These are phyloP conservation scores for Leccinum truebloodii DNA, from an alignment of 768 basidiomycete genomes.

Conservation along the genomic window DNA sequence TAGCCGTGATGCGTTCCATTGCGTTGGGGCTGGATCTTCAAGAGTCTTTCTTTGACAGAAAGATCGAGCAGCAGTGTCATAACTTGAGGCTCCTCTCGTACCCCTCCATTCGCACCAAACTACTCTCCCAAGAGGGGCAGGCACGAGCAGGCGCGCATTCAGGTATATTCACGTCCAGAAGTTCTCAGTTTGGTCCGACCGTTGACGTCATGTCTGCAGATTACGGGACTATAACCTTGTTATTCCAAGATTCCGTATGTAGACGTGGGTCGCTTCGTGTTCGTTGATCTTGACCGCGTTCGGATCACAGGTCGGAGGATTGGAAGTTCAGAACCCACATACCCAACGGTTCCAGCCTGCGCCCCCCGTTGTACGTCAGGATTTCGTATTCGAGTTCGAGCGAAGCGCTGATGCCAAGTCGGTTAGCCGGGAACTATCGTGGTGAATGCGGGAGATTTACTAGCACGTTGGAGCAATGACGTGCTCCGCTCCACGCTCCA, in stretches of 20 bases:
- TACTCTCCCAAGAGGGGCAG: conserved; percentile 64
- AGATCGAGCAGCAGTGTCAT: conserved; percentile 75
- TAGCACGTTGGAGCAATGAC: conserved; percentile 85
- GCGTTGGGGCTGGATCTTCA: conserved; percentile 76
- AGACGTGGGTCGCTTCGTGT: background rate
- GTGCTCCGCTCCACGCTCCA: conserved; percentile 78
- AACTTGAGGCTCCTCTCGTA: conserved; percentile 82
- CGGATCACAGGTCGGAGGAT: conserved; percentile 63
- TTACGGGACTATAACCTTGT: conserved; percentile 78
- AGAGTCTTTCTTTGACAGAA: conserved; percentile 74
- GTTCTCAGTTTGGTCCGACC: background rate
- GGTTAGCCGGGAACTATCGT: conserved; percentile 76
- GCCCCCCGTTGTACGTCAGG: conserved; percentile 64
- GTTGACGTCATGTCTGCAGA: conserved; percentile 40
- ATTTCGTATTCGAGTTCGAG: background rate
- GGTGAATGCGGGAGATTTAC: conserved; percentile 78
- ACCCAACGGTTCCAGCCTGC: conserved; percentile 73
- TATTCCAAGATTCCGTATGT: conserved; percentile 74
- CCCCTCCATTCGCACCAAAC: conserved; percentile 64
- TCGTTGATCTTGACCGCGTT: conserved; percentile 4
- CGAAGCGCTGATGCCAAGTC: conserved; percentile 4
- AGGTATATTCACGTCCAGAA: conserved; percentile 37
- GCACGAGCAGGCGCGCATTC: conserved; percentile 84
- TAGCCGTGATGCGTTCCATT: conserved; percentile 80
- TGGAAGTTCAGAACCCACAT: conserved; percentile 81